Evolutionary conservation across 2,329 filamentous ascomycete genomes (phyloP), one percentile per base, ranked within the genome.

Genomic region (Epichloe coenophiala): DNA sequence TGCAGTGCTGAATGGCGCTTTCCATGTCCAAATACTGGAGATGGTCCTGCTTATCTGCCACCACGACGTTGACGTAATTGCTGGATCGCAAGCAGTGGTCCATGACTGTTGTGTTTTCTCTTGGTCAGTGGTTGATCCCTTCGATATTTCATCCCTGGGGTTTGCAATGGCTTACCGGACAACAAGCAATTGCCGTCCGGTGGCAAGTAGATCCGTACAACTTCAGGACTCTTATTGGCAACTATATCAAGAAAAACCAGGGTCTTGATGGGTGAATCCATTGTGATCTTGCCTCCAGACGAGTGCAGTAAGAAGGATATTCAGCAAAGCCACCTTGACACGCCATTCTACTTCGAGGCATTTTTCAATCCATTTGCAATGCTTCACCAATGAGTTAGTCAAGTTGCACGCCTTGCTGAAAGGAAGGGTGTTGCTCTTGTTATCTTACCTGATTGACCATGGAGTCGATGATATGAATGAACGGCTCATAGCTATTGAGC

Each of bases 291-390:
- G 86, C 59, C 86, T 73, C 86, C 85, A 89, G 52, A 89, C 84
- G 7, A 86, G 86, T 2, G 83, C 80, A 1, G 86, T 89, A 49
- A 89, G 74, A 13, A 90, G 75, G 57, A 89, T 88, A 68, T 90
- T 90, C 58, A 90, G 77, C 0, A 84, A 88, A 8, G 84, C 76
- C 11, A 89, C 71, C 64, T 83, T 83, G 58, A 73, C 77, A 48
- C 86, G 80, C 86, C 86, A 90, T 59, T 85, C 80, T 19, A 89
- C 81, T 61, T 89, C 85, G n/a, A 81, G 71, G 57, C 81, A 86
- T 69, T 89, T 90, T 65, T 90, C 85, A 47, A 89, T 76, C 85
- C 85, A 89, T 65, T 90, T 90, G 71, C 84, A 88, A 68, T 90
- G 85, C 69, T 76, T 15, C n/a, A 17, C 3, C 17, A 21, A 39